Conservation (phyloP, 768 basidiomycete genomes). For the Lactifluus volemus region DNA sequence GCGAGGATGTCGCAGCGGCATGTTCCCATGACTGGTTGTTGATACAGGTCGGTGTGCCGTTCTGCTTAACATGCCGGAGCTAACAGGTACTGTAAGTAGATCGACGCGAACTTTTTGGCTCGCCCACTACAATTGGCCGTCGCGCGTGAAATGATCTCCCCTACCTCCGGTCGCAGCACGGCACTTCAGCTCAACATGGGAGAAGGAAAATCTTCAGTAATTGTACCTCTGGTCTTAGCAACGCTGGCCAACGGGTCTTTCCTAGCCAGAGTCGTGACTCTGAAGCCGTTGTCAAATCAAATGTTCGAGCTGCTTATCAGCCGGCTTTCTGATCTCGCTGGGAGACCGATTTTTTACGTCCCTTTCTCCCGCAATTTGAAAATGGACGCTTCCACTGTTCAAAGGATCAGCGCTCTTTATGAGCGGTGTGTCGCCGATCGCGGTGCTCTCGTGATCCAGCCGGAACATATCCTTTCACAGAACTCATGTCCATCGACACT, state of each 20-base stretch:
- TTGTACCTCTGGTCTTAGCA: slow-evolving; percentile 36
- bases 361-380: slow-evolving; percentile 40
- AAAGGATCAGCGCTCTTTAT: slow-evolving; percentile 27
- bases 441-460: slow-evolving; percentile 41
- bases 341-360: slow-evolving; percentile 39
- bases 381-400: slow-evolving; percentile 10
- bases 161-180: slow-evolving; percentile 29
- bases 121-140: slow-evolving; percentile 36
- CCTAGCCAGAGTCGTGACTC: slow-evolving; percentile 29
- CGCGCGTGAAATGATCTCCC: slow-evolving; percentile 40
- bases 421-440: slow-evolving; percentile 30
- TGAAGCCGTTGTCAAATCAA: slow-evolving; percentile 32
- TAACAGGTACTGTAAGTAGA: slow-evolving; percentile 23
- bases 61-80: no score
- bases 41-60: neutral
- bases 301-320: slow-evolving; percentile 41
- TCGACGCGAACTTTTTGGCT: slow-evolving; percentile 37
- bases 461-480: slow-evolving; percentile 26
- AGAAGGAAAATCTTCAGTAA: slow-evolving; percentile 36
- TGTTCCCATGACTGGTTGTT: slow-evolving; percentile 6
- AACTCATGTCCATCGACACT: slow-evolving; percentile 38
- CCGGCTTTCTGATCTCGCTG: slow-evolving; percentile 35
- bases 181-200: slow-evolving; percentile 32
- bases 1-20: neutral
- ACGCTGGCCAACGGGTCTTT: slow-evolving; percentile 34